Evolutionary conservation across 2,329 filamentous ascomycete genomes (phyloP).

Genomic region (Epichloe gansuensis): DNA sequence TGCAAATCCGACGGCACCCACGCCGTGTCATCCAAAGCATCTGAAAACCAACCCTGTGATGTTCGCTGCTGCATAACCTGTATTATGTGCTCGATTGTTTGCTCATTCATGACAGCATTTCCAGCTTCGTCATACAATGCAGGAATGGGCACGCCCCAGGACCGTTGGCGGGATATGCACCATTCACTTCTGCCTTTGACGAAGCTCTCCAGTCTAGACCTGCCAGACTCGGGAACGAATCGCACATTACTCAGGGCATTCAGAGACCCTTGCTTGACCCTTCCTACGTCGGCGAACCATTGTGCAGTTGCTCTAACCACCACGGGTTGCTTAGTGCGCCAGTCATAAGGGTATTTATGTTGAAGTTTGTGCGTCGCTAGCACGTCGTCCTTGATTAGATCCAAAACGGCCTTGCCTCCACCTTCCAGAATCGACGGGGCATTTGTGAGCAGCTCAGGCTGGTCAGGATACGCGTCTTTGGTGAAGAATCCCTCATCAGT

Average conservation of each 20-base stretch:
- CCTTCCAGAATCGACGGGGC: slow-evolving; percentile 60
- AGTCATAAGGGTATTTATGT: slow-evolving; percentile 97
- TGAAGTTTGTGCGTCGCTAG: slow-evolving; percentile 57
- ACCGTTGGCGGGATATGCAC: slow-evolving; percentile 93
- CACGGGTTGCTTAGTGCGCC: slow-evolving; percentile 87
- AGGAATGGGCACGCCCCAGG: slow-evolving; percentile 95
- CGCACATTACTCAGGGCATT: slow-evolving; percentile 54
- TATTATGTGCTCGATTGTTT: slow-evolving; percentile 77
- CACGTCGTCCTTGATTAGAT: slow-evolving; percentile 52
- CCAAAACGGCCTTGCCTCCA: slow-evolving; percentile 56
- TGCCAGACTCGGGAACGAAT: slow-evolving; percentile 68
- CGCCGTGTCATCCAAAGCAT: slow-evolving; percentile 56
- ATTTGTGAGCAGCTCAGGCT: slow-evolving; percentile 48
- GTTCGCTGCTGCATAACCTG: slow-evolving; percentile 62
- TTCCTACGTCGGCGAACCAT: slow-evolving; percentile 90
- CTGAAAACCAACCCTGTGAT: slow-evolving; percentile 91
- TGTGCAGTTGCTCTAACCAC: slow-evolving; percentile 88
- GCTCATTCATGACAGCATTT: slow-evolving; percentile 64
- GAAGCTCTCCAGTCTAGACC: slow-evolving; percentile 68
- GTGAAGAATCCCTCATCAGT: slow-evolving; percentile 75
- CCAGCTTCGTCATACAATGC: slow-evolving; percentile 66
- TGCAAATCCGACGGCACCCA: slow-evolving; percentile 62
- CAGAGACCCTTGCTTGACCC: slow-evolving; percentile 65
- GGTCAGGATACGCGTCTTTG: slow-evolving; percentile 58
- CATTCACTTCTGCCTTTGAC: slow-evolving; percentile 81